Evolutionary conservation across 139 green algal species (phyloP).

Genomic region (Monoraphidium neglectum): DNA sequence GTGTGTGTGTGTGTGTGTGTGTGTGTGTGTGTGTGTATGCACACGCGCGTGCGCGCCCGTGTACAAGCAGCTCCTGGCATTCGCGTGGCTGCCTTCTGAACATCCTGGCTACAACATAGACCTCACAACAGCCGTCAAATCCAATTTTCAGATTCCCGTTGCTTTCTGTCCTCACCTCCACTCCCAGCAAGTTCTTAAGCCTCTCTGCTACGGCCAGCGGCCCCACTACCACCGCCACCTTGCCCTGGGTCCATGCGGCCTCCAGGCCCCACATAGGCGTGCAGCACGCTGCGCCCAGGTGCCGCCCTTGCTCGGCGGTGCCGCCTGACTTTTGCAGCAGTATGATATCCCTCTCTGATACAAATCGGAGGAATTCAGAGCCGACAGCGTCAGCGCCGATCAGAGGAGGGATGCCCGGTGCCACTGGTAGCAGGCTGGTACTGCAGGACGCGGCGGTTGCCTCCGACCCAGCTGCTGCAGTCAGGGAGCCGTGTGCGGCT

Average conservation of each 20-base stretch:
- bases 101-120: background rate
- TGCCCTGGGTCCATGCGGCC: conserved; percentile 28
- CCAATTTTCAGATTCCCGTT: background rate
- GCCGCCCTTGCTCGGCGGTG: conserved; percentile 14
- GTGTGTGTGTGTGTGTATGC: background rate
- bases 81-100: too few relatives aligned
- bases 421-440: background rate
- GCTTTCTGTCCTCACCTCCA: background rate
- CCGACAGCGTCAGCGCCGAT: background rate
- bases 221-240: conserved; percentile 47
- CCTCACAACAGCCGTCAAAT: background rate
- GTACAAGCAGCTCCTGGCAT: too few relatives aligned
- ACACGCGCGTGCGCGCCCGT: background rate
- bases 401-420: too few relatives aligned
- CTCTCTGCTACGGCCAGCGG: conserved; percentile 39
- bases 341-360: conserved; percentile 23
- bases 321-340: background rate
- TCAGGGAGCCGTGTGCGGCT: background rate
- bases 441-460: conserved; percentile 1
- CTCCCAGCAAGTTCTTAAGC: conserved; percentile 37
- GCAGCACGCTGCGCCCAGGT: conserved; percentile 34
- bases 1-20: background rate
- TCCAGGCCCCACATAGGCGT: conserved; percentile 25
- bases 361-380: conserved; percentile 16
- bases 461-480: background rate